Percentiles rank a stretch among this genome's conserved stretches.
These are phyloP conservation scores for Kickxella alabastrina DNA, from an alignment of 192 early-diverging fungal species.

Conservation along the genomic window DNA sequence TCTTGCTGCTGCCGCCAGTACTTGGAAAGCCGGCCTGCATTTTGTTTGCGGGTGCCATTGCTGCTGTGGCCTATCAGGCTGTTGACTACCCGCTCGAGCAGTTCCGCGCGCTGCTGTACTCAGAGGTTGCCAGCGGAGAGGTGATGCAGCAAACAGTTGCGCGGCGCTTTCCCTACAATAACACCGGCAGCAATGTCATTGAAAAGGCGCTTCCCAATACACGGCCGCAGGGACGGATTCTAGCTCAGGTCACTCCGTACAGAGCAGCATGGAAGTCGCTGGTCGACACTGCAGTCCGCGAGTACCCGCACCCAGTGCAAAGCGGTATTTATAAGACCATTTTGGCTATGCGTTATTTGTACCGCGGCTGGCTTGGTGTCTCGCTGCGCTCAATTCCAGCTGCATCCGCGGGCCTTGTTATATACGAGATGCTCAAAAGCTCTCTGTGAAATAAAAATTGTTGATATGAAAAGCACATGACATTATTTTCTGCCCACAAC, in stretches of 20 bases:
- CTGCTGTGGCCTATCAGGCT: slow-evolving; percentile 66
- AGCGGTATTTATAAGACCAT: slow-evolving; percentile 2
- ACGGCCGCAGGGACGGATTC: not conserved
- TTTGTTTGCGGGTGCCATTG: slow-evolving; percentile 56
- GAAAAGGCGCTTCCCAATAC: not conserved
- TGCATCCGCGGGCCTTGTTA: slow-evolving; percentile 31
- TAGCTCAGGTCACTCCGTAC: slow-evolving; percentile 20
- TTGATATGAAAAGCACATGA: too few species aligned
- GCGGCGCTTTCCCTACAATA: slow-evolving; percentile 16
- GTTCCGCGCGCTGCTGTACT: slow-evolving; percentile 62
- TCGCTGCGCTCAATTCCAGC: slow-evolving; percentile 46
- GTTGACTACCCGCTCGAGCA: slow-evolving; percentile 69
- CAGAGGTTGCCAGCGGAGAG: slow-evolving; percentile 56
- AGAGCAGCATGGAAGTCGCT: slow-evolving; percentile 34
- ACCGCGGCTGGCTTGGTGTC: slow-evolving; percentile 46
- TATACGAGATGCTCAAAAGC: slow-evolving; percentile 43
- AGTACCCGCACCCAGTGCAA: slow-evolving; percentile 28
- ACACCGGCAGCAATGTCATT: not conserved
- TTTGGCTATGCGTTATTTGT: slow-evolving; percentile 31
- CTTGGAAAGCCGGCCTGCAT: slow-evolving; percentile 57
- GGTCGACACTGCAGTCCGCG: slow-evolving; percentile 24
- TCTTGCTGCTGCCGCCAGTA: slow-evolving; percentile 41
- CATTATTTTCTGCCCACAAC: slow-evolving; percentile 1
- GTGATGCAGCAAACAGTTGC: slow-evolving; percentile 29
- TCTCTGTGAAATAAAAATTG: slow-evolving; percentile 5